Evolutionary conservation across 2,329 filamentous ascomycete species (phyloP).

Genomic region (Fusarium torreyae): DNA sequence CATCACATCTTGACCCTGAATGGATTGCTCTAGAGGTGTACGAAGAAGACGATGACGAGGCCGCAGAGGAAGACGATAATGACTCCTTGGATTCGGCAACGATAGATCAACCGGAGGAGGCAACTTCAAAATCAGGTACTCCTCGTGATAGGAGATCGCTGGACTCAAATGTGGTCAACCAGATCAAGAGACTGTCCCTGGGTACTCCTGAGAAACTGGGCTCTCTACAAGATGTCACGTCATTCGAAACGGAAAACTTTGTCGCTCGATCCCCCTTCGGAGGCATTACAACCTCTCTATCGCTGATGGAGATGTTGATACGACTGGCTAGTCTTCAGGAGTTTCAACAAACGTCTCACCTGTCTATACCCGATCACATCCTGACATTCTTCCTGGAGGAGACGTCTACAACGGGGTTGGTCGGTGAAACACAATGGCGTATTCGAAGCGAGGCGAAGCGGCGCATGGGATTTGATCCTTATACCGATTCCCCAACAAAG

Average conservation of each 20-base stretch:
- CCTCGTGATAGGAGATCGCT: slow-evolving; percentile 49
- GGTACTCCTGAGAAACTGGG: slow-evolving; percentile 27
- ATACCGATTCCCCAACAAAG: slow-evolving; percentile 61
- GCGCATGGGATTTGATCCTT: slow-evolving; percentile 70
- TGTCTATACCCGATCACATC: slow-evolving; percentile 91
- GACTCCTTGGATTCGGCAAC: slow-evolving; percentile 61
- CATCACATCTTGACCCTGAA: slow-evolving; percentile 84
- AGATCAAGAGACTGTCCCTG: slow-evolving; percentile 60
- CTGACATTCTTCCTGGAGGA: slow-evolving; percentile 87
- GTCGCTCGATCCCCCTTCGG: slow-evolving; percentile 64
- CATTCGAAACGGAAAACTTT: slow-evolving; percentile 49
- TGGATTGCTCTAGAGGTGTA: slow-evolving; percentile 95
- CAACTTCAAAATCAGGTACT: slow-evolving; percentile 22
- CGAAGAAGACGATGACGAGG: slow-evolving; percentile 66
- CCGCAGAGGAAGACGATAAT: slow-evolving; percentile 58
- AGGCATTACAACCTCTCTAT: slow-evolving; percentile 71
- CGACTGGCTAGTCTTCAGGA: slow-evolving; percentile 90
- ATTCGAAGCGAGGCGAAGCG: slow-evolving; percentile 63
- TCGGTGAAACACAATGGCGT: slow-evolving; percentile 62
- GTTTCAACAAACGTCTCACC: slow-evolving; percentile 89
- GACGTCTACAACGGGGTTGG: slow-evolving; percentile 66
- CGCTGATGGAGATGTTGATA: slow-evolving; percentile 89
- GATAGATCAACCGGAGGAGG: slow-evolving; percentile 51
- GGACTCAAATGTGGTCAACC: slow-evolving; percentile 58
- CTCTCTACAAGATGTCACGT: slow-evolving; percentile 19